Conservation (phyloP, 805 yeast genomes). For the Helenozyma baotianmanensis region DNA sequence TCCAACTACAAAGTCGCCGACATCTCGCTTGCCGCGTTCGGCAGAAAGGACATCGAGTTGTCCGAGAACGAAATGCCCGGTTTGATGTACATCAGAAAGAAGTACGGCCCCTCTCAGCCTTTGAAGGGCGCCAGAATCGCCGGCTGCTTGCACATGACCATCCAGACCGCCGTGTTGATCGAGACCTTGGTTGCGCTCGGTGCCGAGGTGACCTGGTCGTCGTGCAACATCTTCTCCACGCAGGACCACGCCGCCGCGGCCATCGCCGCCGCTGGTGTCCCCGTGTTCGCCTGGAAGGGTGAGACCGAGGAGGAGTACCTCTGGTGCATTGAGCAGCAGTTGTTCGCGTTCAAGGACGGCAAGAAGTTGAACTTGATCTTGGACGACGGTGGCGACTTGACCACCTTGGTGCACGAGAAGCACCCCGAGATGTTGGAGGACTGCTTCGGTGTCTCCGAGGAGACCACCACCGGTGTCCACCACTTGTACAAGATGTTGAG, state of each 20-base stretch:
- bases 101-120: slow-evolving; percentile 89
- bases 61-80: slow-evolving; percentile 99
- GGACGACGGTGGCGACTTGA: slow-evolving; percentile 99
- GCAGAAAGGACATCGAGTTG: slow-evolving; percentile 98
- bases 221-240: slow-evolving; percentile 98
- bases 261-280: slow-evolving; percentile 98
- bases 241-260: slow-evolving; percentile 99
- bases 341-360: slow-evolving; percentile 94
- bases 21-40: slow-evolving; percentile 97
- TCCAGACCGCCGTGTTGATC: slow-evolving; percentile 97
- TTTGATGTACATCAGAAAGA: slow-evolving; percentile 93
- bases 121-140: slow-evolving; percentile 98
- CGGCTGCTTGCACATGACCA: slow-evolving; percentile 99
- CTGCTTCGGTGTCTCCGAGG: slow-evolving; percentile 96
- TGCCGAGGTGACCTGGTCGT: slow-evolving; percentile 99
- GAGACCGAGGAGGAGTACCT: slow-evolving; percentile 99
- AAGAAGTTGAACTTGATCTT: slow-evolving; percentile 93
- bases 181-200: slow-evolving; percentile 96
- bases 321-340: slow-evolving; percentile 99
- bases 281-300: slow-evolving; percentile 99
- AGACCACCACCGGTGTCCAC: slow-evolving; percentile 99
- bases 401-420: slow-evolving; percentile 93
- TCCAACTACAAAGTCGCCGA: slow-evolving; percentile 92
- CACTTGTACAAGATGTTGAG: slow-evolving; percentile 94
- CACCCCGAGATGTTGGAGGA: slow-evolving; percentile 95